phyloP scores from a whole-genome alignment of 495 filamentous ascomycete genomes.

The Penicillium paradoxum region DNA sequence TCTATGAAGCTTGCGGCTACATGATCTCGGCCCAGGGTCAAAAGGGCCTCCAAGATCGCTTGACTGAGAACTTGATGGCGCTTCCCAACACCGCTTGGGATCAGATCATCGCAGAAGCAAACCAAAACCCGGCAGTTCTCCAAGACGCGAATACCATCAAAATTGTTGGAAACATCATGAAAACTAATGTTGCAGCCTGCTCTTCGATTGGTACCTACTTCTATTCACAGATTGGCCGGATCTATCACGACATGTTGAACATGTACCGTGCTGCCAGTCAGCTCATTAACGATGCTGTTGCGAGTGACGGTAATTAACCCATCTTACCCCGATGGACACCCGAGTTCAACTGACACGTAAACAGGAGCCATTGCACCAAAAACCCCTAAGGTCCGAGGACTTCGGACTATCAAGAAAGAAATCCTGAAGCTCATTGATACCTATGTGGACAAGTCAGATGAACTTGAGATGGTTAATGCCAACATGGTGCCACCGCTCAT shows the following conservation, averaged over 20 bases:
- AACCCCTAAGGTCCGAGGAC: conserved; percentile 89
- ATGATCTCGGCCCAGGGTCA: conserved; percentile 99
- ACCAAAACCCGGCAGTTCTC: conserved; percentile 72
- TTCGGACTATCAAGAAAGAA: conserved; percentile 98
- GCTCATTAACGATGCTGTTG: conserved; percentile 88
- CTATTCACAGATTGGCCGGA: conserved; percentile 96
- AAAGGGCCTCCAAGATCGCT: conserved; percentile 79
- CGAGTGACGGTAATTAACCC: conserved; percentile 64
- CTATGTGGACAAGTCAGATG: conserved; percentile 96
- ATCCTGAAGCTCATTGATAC: conserved; percentile 97
- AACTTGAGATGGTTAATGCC: conserved; percentile 82
- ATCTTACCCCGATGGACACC: neutral
- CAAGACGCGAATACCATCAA: conserved; percentile 94
- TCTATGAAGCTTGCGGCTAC: conserved; percentile 98
- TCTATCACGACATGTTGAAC: conserved; percentile 97
- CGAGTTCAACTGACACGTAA: conserved; percentile 18
- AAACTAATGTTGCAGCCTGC: conserved; percentile 97
- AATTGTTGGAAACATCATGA: conserved; percentile 99
- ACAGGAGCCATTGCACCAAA: conserved; percentile 89
- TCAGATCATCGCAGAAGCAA: conserved; percentile 79
- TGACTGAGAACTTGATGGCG: conserved; percentile 88
- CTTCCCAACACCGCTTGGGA: conserved; percentile 95
- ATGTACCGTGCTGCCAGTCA: conserved; percentile 97
- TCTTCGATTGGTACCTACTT: conserved; percentile 95
- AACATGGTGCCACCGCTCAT: conserved; percentile 97